Evolutionary conservation across 2,329 filamentous ascomycete species (phyloP).

Genomic region (Penicillium sp.): DNA sequence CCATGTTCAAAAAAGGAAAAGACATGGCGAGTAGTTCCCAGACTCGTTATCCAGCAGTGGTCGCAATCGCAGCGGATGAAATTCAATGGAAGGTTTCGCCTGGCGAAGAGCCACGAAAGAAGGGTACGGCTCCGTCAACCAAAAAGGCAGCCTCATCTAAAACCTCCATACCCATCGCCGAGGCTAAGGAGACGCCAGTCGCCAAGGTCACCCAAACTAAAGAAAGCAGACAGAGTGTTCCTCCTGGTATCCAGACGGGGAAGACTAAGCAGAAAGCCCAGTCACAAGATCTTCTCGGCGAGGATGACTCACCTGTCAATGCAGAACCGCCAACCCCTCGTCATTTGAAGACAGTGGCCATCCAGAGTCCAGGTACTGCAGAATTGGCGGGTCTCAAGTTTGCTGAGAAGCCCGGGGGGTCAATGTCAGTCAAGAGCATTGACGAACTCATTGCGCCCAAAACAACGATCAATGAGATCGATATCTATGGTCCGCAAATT

Average conservation of each 20-base stretch:
- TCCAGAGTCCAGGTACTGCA: background rate
- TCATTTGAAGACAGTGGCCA: background rate
- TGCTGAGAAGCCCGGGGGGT: background rate
- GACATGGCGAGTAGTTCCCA: background rate
- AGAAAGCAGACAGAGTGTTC: background rate
- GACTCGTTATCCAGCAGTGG: background rate
- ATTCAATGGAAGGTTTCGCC: background rate
- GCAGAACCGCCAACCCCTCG: no score
- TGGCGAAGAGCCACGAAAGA: background rate
- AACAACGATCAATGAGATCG: background rate
- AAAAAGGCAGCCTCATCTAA: background rate
- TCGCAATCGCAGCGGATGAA: background rate
- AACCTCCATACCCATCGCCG: background rate
- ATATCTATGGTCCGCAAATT: background rate
- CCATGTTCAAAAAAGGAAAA: no score
- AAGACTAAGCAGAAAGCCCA: background rate
- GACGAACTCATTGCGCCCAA: background rate
- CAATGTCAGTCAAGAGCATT: background rate
- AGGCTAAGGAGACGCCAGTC: background rate
- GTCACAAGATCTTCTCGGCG: background rate
- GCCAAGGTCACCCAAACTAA: background rate
- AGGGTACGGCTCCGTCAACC: background rate
- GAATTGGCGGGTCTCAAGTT: conserved; percentile 1
- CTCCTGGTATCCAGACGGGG: background rate
- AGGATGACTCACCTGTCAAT: background rate